phyloP scores from a whole-genome alignment of 2,329 filamentous ascomycete species.

The Endoconidiophora laricicola region DNA sequence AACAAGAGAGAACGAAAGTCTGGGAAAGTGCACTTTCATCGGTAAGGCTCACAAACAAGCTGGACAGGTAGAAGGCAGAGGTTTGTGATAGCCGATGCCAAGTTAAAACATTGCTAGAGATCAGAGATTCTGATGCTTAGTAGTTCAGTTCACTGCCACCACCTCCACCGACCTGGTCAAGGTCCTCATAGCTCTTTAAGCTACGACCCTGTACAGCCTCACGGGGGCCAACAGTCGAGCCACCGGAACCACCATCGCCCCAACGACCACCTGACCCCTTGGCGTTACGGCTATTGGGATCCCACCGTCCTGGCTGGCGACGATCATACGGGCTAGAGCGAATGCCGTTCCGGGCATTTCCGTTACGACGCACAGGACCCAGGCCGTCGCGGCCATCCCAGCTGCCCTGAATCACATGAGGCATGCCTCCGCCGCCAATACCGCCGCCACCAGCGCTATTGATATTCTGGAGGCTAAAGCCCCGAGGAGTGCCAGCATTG shows the following conservation, averaged over 20 bases:
- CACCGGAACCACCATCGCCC: constrained; percentile 58
- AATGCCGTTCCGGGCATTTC: constrained; percentile 32
- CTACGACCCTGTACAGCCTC: constrained; percentile 87
- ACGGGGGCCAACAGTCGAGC: constrained; percentile 62
- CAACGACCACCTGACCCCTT: constrained; percentile 38
- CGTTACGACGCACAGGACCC: constrained; percentile 44
- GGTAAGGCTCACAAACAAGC: not conserved
- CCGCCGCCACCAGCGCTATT: constrained; percentile 36
- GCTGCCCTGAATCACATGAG: constrained; percentile 38
- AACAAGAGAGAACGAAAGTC: not conserved
- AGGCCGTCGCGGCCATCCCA: constrained; percentile 43
- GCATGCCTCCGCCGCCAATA: constrained; percentile 30
- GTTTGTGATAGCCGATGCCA: not conserved
- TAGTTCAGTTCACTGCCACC: constrained; percentile 79
- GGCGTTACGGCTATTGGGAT: constrained; percentile 31
- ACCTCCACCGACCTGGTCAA: constrained; percentile 65
- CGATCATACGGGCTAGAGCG: constrained; percentile 62
- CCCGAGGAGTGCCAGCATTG: constrained; percentile 70
- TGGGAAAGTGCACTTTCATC: too few relatives aligned
- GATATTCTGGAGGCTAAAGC: constrained; percentile 72
- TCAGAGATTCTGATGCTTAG: constrained; percentile 26
- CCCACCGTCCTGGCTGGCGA: constrained; percentile 39
- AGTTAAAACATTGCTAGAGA: too few relatives aligned
- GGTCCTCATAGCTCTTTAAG: constrained; percentile 91
- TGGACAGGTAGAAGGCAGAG: not conserved